phyloP scores from a whole-genome alignment of 2,329 filamentous ascomycete species.

The Penicillium expansum region DNA sequence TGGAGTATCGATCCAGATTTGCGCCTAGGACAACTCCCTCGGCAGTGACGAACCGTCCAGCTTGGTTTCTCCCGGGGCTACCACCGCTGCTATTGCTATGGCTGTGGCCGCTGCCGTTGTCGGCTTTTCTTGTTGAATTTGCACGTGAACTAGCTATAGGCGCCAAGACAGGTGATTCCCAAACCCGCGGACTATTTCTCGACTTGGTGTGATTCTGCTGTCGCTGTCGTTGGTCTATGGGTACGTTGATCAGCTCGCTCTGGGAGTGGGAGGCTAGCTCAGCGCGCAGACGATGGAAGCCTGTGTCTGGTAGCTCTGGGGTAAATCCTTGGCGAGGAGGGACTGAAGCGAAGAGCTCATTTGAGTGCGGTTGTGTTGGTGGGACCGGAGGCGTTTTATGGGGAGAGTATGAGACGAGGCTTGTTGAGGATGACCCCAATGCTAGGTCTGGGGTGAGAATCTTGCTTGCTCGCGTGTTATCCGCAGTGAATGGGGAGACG shows the following conservation, averaged over 20 bases:
- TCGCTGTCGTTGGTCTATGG: conserved; percentile 12
- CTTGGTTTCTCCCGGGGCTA: not conserved
- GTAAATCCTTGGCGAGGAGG: conserved; percentile 3
- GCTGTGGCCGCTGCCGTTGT: not conserved
- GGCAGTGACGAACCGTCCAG: conserved; percentile 19
- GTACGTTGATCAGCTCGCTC: conserved; percentile 33
- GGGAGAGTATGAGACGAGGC: not conserved
- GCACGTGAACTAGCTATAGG: not conserved
- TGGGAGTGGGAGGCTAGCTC: conserved; percentile 25
- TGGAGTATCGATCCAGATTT: conserved; percentile 23
- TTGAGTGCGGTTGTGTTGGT: not conserved
- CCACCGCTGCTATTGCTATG: not conserved
- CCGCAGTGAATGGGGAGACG: not conserved
- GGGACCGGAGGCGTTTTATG: not conserved
- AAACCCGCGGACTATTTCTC: not conserved
- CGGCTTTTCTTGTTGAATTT: not conserved
- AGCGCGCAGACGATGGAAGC: conserved; percentile 25
- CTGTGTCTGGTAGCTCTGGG: conserved; percentile 31
- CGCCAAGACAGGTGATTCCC: not conserved
- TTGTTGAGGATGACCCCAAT: not conserved
- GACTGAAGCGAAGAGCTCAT: not conserved
- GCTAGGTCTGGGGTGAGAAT: not conserved
- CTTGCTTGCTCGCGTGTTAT: not conserved
- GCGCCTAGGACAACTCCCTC: conserved; percentile 30
- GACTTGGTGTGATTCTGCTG: not conserved